These are phyloP conservation scores for Tuber melanosporum DNA, from an alignment of 495 filamentous ascomycete species.

Conservation along the genomic window DNA sequence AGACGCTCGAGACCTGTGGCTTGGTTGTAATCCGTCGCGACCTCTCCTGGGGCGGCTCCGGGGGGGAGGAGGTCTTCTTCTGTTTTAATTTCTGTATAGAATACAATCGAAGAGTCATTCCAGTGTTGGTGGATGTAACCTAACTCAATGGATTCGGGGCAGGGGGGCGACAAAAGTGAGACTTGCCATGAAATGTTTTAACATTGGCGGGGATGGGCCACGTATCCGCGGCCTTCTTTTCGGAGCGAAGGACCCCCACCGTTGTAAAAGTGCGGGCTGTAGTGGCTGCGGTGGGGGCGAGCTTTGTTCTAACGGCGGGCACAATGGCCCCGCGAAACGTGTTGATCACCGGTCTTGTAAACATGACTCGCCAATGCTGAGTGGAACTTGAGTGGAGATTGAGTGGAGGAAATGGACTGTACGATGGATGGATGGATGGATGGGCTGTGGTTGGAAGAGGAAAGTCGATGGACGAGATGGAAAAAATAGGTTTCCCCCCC, in stretches of 20 bases:
- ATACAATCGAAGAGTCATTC: not conserved
- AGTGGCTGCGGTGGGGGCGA: slow-evolving; percentile 3
- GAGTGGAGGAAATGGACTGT: not conserved
- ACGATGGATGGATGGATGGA: slow-evolving; percentile 10
- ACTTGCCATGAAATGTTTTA: not conserved
- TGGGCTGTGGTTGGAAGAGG: slow-evolving; percentile 22
- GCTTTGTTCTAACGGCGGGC: not conserved
- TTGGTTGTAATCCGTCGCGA: slow-evolving; percentile 91
- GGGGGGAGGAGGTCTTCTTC: slow-evolving; percentile 75
- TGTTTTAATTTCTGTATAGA: slow-evolving; percentile 67
- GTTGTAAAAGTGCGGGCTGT: slow-evolving; percentile 16
- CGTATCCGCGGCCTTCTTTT: slow-evolving; percentile 17
- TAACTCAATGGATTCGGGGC: not conserved
- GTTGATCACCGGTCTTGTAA: not conserved
- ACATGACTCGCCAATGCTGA: slow-evolving; percentile 5
- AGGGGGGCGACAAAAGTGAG: not conserved
- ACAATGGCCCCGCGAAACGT: not conserved
- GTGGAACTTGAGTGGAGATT: slow-evolving; percentile 1
- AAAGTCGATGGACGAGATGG: not conserved
- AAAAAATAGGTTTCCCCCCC: not conserved
- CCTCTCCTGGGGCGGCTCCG: slow-evolving; percentile 70
- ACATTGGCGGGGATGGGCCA: not conserved
- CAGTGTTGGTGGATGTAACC: not conserved
- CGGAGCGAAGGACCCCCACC: slow-evolving; percentile 20
- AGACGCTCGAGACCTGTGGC: slow-evolving; percentile 95